These are phyloP conservation scores for Mortierella alpina DNA, from an alignment of 192 early-diverging fungal species.

Conservation along the genomic window DNA sequence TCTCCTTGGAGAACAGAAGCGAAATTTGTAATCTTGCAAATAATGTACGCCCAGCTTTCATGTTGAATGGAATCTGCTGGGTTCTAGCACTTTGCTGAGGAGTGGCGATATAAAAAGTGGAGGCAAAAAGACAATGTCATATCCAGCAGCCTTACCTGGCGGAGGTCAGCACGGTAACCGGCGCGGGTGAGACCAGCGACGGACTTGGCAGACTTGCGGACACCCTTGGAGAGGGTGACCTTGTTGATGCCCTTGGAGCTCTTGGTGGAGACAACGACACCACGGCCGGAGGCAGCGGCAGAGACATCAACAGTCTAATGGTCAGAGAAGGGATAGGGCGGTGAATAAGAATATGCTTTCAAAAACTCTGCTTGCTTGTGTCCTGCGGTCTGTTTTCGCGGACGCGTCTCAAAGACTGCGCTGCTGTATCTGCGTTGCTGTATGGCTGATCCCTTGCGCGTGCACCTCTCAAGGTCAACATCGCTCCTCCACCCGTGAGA, in stretches of 20 bases:
- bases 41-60: conserved; percentile 59
- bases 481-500: too few species aligned
- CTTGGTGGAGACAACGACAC: conserved; percentile 71
- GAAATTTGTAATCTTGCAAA: conserved; percentile 45
- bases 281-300: conserved; percentile 65
- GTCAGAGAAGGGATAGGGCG: neutral
- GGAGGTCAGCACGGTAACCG: conserved; percentile 80
- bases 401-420: too few species aligned
- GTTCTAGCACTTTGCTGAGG: conserved; percentile 57
- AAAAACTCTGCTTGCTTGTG: too few species aligned
- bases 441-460: too few species aligned
- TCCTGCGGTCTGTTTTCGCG: too few species aligned
- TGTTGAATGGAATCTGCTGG: conserved; percentile 52
- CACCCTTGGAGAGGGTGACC: conserved; percentile 68
- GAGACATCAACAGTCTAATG: conserved; percentile 69
- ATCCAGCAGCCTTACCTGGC: conserved; percentile 56
- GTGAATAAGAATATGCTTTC: neutral
- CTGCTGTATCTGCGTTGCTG: too few species aligned
- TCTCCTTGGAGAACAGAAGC: neutral
- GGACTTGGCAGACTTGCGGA: conserved; percentile 72
- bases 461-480: too few species aligned
- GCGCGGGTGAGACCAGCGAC: conserved; percentile 68
- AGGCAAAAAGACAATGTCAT: neutral
- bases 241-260: conserved; percentile 66
- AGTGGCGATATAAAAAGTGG: neutral